Percentiles rank a stretch among this genome's conserved stretches.
Conservation (phyloP, 345 rosid species). For the Aquilaria malaccensis region DNA sequence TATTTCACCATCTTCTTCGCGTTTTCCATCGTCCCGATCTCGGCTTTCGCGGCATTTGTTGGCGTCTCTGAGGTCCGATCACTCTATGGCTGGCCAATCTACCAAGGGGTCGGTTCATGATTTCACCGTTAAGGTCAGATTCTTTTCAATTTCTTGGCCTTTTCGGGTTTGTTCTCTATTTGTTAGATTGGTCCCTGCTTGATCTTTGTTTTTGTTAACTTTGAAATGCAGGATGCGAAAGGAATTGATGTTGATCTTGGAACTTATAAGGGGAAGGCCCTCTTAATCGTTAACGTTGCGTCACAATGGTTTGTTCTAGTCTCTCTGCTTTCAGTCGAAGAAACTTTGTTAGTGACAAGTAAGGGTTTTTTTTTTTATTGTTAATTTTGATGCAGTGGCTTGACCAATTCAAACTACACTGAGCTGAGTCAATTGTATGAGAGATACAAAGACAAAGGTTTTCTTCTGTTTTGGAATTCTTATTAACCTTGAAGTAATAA, state of each 20-base stretch:
- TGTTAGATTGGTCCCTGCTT: background rate
- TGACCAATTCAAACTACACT: constrained; percentile 89
- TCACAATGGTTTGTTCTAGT: constrained; percentile 62
- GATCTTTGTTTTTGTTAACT: background rate
- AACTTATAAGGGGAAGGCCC: constrained; percentile 80
- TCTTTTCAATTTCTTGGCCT: background rate
- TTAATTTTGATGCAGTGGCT: constrained; percentile 49
- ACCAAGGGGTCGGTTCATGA: constrained; percentile 48
- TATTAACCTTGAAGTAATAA: too few species aligned
- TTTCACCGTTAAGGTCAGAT: constrained; percentile 78
- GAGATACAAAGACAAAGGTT: constrained; percentile 87
- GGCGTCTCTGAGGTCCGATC: constrained; percentile 30
- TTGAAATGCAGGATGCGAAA: constrained; percentile 52
- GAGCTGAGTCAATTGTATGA: constrained; percentile 72
- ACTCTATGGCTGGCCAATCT: constrained; percentile 61
- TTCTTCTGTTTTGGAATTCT: background rate
- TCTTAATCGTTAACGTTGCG: constrained; percentile 91
- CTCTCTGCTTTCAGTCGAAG: background rate
- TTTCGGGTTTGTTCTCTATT: background rate
- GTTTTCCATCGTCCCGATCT: constrained; percentile 9
- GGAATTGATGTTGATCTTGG: constrained; percentile 74
- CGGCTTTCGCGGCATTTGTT: background rate
- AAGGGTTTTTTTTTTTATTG: background rate
- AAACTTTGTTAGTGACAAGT: background rate
- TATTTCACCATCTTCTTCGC: constrained; percentile 18